Conservation (phyloP, 257 asterid species). For the Buddleja alternifolia region DNA sequence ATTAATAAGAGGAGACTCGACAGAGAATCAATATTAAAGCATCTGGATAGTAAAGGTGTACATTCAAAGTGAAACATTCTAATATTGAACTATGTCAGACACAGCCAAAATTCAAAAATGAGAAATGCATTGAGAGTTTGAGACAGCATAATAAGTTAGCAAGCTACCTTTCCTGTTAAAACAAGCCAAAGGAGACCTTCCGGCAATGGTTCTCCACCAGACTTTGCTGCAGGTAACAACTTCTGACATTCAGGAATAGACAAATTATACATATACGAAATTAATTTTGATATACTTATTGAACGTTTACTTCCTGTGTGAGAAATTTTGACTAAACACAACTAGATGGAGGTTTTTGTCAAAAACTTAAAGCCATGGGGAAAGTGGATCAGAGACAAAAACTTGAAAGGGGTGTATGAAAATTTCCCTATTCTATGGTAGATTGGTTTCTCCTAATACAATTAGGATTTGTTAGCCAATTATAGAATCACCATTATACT, state of each 20-base stretch:
- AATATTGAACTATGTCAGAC: background rate
- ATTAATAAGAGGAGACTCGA: background rate
- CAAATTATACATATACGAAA: constrained; percentile 24
- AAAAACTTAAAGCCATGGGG: no score
- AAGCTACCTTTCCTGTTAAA: constrained; percentile 86
- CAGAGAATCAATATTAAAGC: background rate
- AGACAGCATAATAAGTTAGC: constrained; percentile 2
- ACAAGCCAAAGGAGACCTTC: constrained; percentile 99
- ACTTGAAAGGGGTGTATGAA: no score
- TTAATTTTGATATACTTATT: no score
- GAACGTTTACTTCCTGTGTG: no score
- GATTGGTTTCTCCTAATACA: no score
- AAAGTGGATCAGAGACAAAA: no score
- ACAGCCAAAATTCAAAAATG: background rate
- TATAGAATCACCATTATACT: no score
- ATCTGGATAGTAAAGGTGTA: background rate
- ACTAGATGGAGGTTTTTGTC: no score
- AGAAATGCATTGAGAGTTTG: background rate
- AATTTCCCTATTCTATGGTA: no score
- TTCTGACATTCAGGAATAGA: constrained; percentile 98
- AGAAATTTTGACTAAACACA: no score
- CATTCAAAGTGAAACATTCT: background rate
- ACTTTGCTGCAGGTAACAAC: constrained; percentile 82
- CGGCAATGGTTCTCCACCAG: constrained; percentile 97
- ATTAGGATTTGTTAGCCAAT: no score